These are phyloP conservation scores for Xylaria nigripes DNA, from an alignment of 495 filamentous ascomycete genomes.

Conservation along the genomic window DNA sequence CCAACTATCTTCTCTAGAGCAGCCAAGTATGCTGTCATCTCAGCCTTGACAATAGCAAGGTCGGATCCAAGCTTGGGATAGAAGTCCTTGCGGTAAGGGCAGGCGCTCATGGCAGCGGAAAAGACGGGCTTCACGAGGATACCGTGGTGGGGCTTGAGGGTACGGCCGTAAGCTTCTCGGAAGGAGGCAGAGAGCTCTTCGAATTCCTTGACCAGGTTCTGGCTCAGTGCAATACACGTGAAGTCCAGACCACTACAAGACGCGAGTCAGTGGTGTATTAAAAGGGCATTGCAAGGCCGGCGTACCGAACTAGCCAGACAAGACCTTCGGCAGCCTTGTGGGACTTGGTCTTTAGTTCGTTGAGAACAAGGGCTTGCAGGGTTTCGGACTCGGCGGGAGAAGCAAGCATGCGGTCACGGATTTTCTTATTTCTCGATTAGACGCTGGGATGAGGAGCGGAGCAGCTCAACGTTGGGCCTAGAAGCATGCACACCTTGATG, in stretches of 20 bases:
- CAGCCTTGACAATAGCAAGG: constrained; percentile 47
- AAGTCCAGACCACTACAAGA: constrained; percentile 75
- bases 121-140: constrained; percentile 84
- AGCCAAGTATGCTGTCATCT: constrained; percentile 60
- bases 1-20: constrained; percentile 65
- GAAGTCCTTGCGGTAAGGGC: constrained; percentile 85
- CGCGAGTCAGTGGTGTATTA: neutral
- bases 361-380: constrained; percentile 72
- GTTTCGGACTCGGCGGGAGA: constrained; percentile 68
- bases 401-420: constrained; percentile 71
- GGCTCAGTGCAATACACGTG: constrained; percentile 72
- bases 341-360: constrained; percentile 80
- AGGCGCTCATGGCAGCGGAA: constrained; percentile 82
- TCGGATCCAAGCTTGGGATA: constrained; percentile 75
- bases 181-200: constrained; percentile 82
- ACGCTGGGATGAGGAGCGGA: neutral
- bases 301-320: constrained; percentile 82
- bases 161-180: constrained; percentile 69
- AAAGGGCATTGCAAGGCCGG: neutral
- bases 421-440: constrained; percentile 58
- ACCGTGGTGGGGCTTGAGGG: constrained; percentile 85
- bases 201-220: constrained; percentile 55
- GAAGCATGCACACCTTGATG: constrained; percentile 58
- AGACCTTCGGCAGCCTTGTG: constrained; percentile 82
- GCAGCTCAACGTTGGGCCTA: neutral